Base-by-base conservation (phyloP, 352 stramenopile species). In the Globisporangium sylvaticum region DNA sequence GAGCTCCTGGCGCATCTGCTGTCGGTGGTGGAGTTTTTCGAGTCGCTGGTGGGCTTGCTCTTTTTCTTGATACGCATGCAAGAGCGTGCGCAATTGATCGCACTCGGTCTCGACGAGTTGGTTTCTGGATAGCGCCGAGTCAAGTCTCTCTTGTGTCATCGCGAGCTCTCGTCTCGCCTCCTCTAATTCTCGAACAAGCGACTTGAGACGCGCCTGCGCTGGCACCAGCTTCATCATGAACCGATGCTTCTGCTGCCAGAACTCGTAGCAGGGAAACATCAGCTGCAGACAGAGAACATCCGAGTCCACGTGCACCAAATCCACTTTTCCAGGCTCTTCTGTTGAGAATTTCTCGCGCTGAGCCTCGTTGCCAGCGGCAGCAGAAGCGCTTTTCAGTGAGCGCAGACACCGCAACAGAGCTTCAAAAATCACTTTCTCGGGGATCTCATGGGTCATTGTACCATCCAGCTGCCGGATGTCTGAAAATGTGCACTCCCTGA, bases 241-340 rank as follows among this genome's bases (percentile, higher is more conserved):
- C 32, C 70, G 64, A 27, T 78, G 76, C n/a, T 69, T 52, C 15
- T 72, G 64, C 20, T 71, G 44, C 64, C 73, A 83, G 24, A 83
- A 68, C 31, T 83, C 76, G 54, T 78, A 75, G 25, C 66, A 75
- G 29, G 76, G 76, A 22, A 80, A 83, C 34, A 66, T 50, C 22
- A 83, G 71, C n/a, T 69, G 54, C 37, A 83, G 57, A 34, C 60
- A 74, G 56, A 80, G 46, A 9, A 27, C 37, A 18, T 64, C 50
- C 7, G 44, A 27, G n/a, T 62, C 48, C n/a, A 62, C 67, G 18
- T 55, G 70, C 59, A 71, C 12, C 58, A 83, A 60, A 54, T 74
- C 66, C 24, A 83, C 65, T 58, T 75, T 65, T 27, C 71, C 73
- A 44, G 69, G 76, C 29, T 80, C 73, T n/a, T 64, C 64, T 9